phyloP scores from a whole-genome alignment of 306 rosid genomes.

The Cicer cuneatum region DNA sequence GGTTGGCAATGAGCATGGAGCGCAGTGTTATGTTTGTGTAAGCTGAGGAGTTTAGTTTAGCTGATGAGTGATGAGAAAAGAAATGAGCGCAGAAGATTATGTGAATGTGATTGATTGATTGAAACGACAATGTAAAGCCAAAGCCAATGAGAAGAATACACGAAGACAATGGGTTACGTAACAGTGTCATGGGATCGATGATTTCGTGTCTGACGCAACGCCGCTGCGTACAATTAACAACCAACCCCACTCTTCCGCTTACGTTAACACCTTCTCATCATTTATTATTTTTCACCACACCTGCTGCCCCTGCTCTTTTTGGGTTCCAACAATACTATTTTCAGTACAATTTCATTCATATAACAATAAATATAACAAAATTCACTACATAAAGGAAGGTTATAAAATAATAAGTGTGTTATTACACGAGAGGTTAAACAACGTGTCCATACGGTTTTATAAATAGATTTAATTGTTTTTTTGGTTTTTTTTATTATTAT shows the following conservation, averaged over 20 bases:
- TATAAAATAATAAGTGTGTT: too few relatives aligned
- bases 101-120: constrained; percentile 33
- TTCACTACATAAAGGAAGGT: too few relatives aligned
- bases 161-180: not conserved
- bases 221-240: not conserved
- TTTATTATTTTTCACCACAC: not conserved
- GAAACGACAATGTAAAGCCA: not conserved
- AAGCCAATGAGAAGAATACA: constrained; percentile 16
- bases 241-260: not conserved
- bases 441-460: fast-evolving
- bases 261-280: constrained; percentile 12
- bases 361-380: too few relatives aligned
- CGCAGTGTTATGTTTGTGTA: not conserved
- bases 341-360: too few relatives aligned
- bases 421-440: too few relatives aligned
- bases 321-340: not conserved
- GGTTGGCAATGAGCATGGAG: not conserved
- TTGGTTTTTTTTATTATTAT: too few relatives aligned
- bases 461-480: too few relatives aligned
- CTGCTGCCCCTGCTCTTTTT: not conserved
- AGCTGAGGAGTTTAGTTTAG: not conserved
- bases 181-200: not conserved
- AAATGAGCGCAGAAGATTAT: not conserved
- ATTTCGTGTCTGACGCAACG: constrained; percentile 41
- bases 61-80: not conserved